Evolutionary conservation across 257 asterid genomes (phyloP).

Genomic region (Craterostigma plantagineum): DNA sequence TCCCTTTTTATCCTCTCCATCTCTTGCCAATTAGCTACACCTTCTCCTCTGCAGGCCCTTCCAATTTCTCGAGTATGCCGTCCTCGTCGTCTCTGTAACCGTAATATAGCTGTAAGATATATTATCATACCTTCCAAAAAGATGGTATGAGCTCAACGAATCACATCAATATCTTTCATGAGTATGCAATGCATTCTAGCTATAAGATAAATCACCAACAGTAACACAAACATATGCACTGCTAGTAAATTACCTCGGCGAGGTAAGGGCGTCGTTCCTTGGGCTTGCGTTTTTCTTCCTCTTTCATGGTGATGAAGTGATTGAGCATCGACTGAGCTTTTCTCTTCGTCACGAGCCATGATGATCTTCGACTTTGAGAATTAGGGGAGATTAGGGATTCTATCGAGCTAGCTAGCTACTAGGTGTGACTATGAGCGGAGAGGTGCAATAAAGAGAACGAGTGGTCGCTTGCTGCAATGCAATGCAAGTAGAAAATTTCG

Average conservation of each 20-base stretch:
- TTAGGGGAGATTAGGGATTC: too few relatives aligned
- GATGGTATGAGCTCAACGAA: neutral
- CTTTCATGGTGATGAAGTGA: slow-evolving; percentile 75
- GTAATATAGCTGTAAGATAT: slow-evolving; percentile 78
- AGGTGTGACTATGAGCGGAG: too few relatives aligned
- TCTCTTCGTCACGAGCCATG: slow-evolving; percentile 99
- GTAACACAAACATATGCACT: neutral
- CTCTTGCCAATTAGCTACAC: slow-evolving; percentile 61
- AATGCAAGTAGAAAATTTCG: too few relatives aligned
- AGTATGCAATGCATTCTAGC: too few relatives aligned
- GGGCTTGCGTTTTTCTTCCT: slow-evolving; percentile 75
- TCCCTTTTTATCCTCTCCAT: slow-evolving; percentile 75
- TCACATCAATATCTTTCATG: neutral
- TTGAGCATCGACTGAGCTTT: slow-evolving; percentile 94
- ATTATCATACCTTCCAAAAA: slow-evolving; percentile 67
- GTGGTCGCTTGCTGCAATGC: too few relatives aligned
- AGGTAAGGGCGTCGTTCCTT: slow-evolving; percentile 89
- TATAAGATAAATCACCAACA: too few relatives aligned
- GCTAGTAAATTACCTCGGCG: too few relatives aligned
- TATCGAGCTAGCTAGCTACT: too few relatives aligned
- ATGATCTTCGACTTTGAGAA: slow-evolving; percentile 7
- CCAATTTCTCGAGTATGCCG: slow-evolving; percentile 63
- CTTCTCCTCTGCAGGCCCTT: slow-evolving; percentile 62
- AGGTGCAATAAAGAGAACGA: too few relatives aligned
- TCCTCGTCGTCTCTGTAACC: slow-evolving; percentile 97